Evolutionary conservation across 768 basidiomycete genomes (phyloP).

Genomic region (Pluteus cervinus): DNA sequence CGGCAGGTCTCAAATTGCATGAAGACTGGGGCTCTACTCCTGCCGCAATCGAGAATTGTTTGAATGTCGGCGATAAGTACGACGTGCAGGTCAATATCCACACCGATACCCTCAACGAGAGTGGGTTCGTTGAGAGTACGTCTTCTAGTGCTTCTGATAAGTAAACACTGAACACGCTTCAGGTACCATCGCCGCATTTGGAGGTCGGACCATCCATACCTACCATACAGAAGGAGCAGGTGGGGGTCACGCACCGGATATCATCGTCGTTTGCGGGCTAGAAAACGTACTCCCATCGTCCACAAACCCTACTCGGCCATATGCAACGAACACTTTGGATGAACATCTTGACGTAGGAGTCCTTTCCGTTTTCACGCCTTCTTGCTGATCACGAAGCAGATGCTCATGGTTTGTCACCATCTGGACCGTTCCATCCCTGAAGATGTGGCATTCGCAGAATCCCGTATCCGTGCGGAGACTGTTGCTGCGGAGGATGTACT

Average conservation of each 20-base stretch:
- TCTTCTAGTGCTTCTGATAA: neutral
- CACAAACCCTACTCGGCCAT: conserved; percentile 95
- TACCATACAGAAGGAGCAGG: conserved; percentile 97
- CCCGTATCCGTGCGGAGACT: conserved; percentile 93
- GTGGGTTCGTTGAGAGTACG: conserved; percentile 90
- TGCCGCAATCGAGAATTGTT: conserved; percentile 64
- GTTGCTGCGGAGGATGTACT: conserved; percentile 96
- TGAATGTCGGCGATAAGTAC: conserved; percentile 82
- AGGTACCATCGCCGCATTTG: conserved; percentile 90
- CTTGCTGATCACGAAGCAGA: conserved; percentile 47
- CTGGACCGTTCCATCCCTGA: conserved; percentile 88
- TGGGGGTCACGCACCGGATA: conserved; percentile 97
- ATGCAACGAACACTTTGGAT: conserved; percentile 84
- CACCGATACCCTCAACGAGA: conserved; percentile 96
- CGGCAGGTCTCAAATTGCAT: conserved; percentile 88
- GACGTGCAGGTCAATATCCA: conserved; percentile 98
- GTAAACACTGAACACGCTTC: conserved; percentile 2
- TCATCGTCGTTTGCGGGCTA: conserved; percentile 92
- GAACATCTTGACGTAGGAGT: conserved; percentile 89
- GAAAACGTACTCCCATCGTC: conserved; percentile 92
- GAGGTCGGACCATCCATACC: conserved; percentile 87
- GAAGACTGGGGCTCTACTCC: conserved; percentile 98
- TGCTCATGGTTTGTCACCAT: conserved; percentile 99
- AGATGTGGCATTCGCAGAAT: conserved; percentile 94
- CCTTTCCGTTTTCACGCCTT: neutral